A percentile compares a stretch with the other conserved stretches of the same genome.
phyloP scores from a whole-genome alignment of 345 rosid species.

The Gynandropsis gynandra region DNA sequence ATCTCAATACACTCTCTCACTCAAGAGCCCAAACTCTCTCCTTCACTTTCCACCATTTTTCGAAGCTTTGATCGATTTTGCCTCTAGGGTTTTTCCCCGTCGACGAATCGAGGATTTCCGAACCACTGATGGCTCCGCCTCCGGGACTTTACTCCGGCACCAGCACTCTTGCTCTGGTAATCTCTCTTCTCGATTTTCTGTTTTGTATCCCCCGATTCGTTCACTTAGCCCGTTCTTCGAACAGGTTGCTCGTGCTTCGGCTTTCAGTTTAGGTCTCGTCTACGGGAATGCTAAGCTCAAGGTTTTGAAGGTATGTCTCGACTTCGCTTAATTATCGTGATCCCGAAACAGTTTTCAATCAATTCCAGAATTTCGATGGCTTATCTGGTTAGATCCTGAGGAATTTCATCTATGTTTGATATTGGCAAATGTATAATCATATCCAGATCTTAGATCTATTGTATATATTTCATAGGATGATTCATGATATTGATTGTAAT shows the following conservation, averaged over 20 bases:
- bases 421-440: neutral
- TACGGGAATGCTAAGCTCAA: conserved; percentile 83
- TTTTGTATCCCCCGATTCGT: neutral
- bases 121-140: conserved; percentile 54
- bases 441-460: neutral
- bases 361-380: neutral
- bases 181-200: neutral
- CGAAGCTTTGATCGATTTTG: conserved; percentile 21
- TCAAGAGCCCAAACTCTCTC: conserved; percentile 4
- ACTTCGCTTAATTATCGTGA: neutral
- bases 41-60: neutral
- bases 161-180: conserved; percentile 78
- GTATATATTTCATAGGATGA: neutral
- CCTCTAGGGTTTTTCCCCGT: conserved; percentile 16
- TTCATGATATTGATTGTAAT: neutral
- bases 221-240: conserved; percentile 6
- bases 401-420: neutral
- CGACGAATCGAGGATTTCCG: conserved; percentile 1
- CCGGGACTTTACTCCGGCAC: conserved; percentile 86
- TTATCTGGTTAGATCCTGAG: conserved; percentile 7
- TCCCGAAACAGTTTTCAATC: neutral
- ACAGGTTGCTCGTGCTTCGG: conserved; percentile 90
- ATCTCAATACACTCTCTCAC: conserved; percentile 17
- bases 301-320: conserved; percentile 51
- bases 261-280: conserved; percentile 60